Conservation (phyloP, 2,329 filamentous ascomycete genomes). For the Verticillium albo-atrum region DNA sequence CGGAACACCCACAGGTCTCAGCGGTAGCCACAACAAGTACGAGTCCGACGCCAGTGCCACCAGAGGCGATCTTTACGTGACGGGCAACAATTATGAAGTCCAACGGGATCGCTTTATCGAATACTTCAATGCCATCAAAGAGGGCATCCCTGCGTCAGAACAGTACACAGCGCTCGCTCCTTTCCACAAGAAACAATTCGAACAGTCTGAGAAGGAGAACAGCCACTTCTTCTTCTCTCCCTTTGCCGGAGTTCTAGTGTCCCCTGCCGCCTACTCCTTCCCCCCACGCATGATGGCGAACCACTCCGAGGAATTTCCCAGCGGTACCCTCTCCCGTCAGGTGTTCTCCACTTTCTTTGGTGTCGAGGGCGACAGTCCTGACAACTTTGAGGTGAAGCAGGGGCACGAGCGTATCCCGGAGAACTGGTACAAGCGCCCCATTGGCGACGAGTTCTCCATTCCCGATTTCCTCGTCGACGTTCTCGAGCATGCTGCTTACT, state of each 20-base stretch:
- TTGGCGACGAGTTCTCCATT: slow-evolving; percentile 40
- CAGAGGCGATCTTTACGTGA: slow-evolving; percentile 47
- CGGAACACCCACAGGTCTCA: slow-evolving; percentile 40
- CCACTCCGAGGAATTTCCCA: slow-evolving; percentile 34
- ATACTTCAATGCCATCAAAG: slow-evolving; percentile 35
- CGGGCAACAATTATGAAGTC: slow-evolving; percentile 44
- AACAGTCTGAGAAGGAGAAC: slow-evolving; percentile 44
- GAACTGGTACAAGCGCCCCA: slow-evolving; percentile 39
- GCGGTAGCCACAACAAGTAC: slow-evolving; percentile 50
- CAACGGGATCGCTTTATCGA: slow-evolving; percentile 47
- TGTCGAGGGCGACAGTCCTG: slow-evolving; percentile 33
- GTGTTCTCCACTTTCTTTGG: slow-evolving; percentile 42
- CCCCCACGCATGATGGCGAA: slow-evolving; percentile 37
- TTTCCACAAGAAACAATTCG: slow-evolving; percentile 27
- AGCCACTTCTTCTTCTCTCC: slow-evolving; percentile 52
- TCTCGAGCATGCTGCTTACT: slow-evolving; percentile 26
- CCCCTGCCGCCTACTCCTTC: slow-evolving; percentile 44
- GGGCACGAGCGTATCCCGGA: slow-evolving; percentile 48
- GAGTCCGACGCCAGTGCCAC: slow-evolving; percentile 50
- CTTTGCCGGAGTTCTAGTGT: slow-evolving; percentile 42
- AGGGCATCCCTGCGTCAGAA: slow-evolving; percentile 18
- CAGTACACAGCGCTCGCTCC: slow-evolving; percentile 3
- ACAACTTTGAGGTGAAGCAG: slow-evolving; percentile 33
- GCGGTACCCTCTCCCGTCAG: slow-evolving; percentile 20
- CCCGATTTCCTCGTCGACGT: slow-evolving; percentile 35